Conservation (phyloP, 176 grass and related monocot species). For the Cenchrus americanus region DNA sequence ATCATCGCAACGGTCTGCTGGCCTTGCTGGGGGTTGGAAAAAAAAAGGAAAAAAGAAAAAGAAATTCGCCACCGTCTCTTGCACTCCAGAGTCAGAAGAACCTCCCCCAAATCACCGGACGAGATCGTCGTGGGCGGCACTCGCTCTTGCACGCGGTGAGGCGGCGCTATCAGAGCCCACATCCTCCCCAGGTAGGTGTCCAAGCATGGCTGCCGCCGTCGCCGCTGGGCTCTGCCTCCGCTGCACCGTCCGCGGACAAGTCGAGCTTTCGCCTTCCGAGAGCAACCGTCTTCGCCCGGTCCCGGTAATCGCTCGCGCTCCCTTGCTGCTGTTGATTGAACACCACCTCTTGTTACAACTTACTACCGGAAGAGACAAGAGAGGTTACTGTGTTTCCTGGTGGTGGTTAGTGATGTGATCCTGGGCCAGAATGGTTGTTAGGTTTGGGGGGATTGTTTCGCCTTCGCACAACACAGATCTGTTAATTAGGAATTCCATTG, state of each 20-base stretch:
- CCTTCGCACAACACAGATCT: constrained; percentile 33
- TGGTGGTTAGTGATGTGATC: constrained; percentile 37
- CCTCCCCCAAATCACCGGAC: constrained; percentile 22
- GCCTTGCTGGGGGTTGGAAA: background rate
- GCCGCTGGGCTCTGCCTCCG: background rate
- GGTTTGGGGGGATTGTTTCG: constrained; percentile 25
- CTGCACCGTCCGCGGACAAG: constrained; percentile 21
- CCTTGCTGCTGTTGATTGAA: background rate
- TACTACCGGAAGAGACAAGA: background rate
- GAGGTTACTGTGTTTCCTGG: background rate
- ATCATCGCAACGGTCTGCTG: constrained; percentile 57
- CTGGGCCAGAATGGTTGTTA: constrained; percentile 34
- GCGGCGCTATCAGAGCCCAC: constrained; percentile 31
- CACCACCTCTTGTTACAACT: background rate
- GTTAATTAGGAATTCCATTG: constrained; percentile 29
- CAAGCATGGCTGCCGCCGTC: constrained; percentile 16
- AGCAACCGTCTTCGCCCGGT: constrained; percentile 22
- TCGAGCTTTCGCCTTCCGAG: background rate
- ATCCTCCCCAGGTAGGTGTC: background rate
- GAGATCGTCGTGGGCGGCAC: constrained; percentile 49
- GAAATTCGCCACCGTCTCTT: constrained; percentile 24
- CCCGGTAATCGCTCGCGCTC: constrained; percentile 27
- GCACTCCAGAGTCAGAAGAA: constrained; percentile 23
- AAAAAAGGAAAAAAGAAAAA: background rate
- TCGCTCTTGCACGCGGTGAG: constrained; percentile 48